Evolutionary conservation across 768 basidiomycete species (phyloP), one percentile per base, ranked within the genome.

Genomic region (Collybia nuda): DNA sequence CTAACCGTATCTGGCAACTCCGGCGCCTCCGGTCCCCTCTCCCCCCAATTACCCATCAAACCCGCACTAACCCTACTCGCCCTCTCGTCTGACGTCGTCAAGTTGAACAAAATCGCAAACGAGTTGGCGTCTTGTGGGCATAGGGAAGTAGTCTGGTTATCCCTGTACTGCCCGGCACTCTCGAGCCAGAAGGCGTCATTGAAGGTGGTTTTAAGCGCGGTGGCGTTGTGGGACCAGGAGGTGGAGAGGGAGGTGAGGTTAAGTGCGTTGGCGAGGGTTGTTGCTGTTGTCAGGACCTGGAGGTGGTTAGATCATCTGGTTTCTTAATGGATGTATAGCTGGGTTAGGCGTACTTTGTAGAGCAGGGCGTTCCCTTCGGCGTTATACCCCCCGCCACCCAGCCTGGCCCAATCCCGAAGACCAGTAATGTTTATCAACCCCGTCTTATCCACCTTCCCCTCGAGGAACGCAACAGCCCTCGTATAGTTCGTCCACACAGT

Each of bases 41-140:
- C 68, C 51, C 77, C 78, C 82, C 82, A 84, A 55, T 80, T 79
- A 51, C 62, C 64, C 58, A 66, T 63, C 24, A 84, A 53, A 0
- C 79, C 80, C 7, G 69, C 62, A 52, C 81, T 82, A 6, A 84
- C 63, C 1, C 60, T 58, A n/a, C 51, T 55, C 7, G 68, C 72
- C 55, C 79, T 75, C 2, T 60, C 68, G 0, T 61, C 23, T 0
- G 72, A 67, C 2, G 59, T 65, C 0, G 81, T 82, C 2, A 82
- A 55, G 53, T 80, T 80, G 62, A 72, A 82, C 7, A 84, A 51
- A 1, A 83, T 65, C 2, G 81, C 80, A 50, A 82, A 74, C 0
- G 78, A 77, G 60, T 83, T 83, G 7, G 74, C 81, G 53, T 84
- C 81, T 56, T 84, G 80, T 0, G 82, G 81, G 28, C 68, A 70